A percentile compares a stretch with the other conserved stretches of the same genome.
These are phyloP conservation scores for Elsinoe australis DNA, from an alignment of 2,329 filamentous ascomycete species.

Conservation along the genomic window DNA sequence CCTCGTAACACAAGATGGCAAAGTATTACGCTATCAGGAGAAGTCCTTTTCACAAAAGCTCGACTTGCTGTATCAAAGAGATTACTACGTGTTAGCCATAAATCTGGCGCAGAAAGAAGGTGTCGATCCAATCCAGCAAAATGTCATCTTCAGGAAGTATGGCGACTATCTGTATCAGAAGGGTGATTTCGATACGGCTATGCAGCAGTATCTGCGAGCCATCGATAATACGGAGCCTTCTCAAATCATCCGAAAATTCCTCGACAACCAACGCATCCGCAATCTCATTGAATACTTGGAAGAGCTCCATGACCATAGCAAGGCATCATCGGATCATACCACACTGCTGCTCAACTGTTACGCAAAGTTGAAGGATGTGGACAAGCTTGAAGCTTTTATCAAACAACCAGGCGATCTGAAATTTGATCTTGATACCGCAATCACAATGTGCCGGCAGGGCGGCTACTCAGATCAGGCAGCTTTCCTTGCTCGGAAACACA, in stretches of 20 bases:
- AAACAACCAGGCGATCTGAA: slow-evolving; percentile 90
- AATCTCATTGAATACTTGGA: slow-evolving; percentile 96
- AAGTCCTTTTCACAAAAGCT: slow-evolving; percentile 84
- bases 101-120: slow-evolving; percentile 86
- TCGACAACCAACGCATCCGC: slow-evolving; percentile 95
- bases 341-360: slow-evolving; percentile 94
- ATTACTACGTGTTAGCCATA: slow-evolving; percentile 85
- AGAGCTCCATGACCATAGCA: slow-evolving; percentile 88
- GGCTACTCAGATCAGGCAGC: slow-evolving; percentile 96
- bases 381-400: slow-evolving; percentile 93
- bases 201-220: slow-evolving; percentile 94
- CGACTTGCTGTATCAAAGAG: slow-evolving; percentile 87
- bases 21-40: slow-evolving; percentile 84
- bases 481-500: slow-evolving; percentile 88
- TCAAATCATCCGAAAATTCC: slow-evolving; percentile 91
- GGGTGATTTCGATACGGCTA: slow-evolving; percentile 93
- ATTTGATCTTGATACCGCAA: slow-evolving; percentile 94
- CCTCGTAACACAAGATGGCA: slow-evolving; percentile 83
- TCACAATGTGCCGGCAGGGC: slow-evolving; percentile 93
- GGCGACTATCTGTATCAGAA: slow-evolving; percentile 93
- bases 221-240: slow-evolving; percentile 96
- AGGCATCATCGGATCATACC: slow-evolving; percentile 89
- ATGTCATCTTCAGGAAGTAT: slow-evolving; percentile 85
- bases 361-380: slow-evolving; percentile 93
- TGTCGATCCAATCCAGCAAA: slow-evolving; percentile 72